A percentile compares a stretch with the other conserved stretches of the same genome.
Conservation (phyloP, 1,284 basidiomycete species). For the Tilletia horrida region DNA sequence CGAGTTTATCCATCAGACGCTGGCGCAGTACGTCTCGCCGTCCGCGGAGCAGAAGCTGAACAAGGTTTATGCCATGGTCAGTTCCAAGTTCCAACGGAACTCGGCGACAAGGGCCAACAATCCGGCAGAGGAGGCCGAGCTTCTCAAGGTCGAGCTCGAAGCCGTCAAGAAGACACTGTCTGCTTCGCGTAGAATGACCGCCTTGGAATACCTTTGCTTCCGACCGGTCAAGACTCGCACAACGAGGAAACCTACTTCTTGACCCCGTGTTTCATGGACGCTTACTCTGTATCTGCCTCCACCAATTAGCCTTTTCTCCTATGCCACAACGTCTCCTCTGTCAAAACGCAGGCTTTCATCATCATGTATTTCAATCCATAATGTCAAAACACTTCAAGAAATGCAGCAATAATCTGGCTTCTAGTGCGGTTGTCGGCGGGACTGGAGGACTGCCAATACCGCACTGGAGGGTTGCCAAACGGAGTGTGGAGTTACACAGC, state of each 20-base stretch:
- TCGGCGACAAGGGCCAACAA: constrained; percentile 14
- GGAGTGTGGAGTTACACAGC: no score
- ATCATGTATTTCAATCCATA: no score
- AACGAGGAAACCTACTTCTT: constrained; percentile 4
- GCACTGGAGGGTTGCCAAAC: no score
- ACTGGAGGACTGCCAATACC: no score
- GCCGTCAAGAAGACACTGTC: constrained; percentile 83
- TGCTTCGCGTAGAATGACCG: constrained; percentile 81
- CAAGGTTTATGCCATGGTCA: constrained; percentile 89
- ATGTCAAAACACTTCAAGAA: no score
- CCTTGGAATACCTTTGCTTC: constrained; percentile 85
- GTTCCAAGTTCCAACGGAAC: constrained; percentile 68
- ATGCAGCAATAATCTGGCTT: no score
- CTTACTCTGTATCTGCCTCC: no score
- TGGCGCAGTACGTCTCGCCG: constrained; percentile 79
- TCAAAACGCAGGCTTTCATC: no score
- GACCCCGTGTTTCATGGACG: background rate
- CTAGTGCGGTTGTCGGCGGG: no score
- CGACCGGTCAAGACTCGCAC: constrained; percentile 25
- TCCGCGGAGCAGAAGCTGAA: constrained; percentile 76
- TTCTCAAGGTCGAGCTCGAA: constrained; percentile 66
- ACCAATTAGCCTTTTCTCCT: no score
- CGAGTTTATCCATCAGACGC: constrained; percentile 95
- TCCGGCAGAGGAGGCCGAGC: constrained; percentile 61
- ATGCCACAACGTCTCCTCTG: no score